Evolutionary conservation across 345 rosid species (phyloP).

Genomic region (Zanthoxylum bungeanum): DNA sequence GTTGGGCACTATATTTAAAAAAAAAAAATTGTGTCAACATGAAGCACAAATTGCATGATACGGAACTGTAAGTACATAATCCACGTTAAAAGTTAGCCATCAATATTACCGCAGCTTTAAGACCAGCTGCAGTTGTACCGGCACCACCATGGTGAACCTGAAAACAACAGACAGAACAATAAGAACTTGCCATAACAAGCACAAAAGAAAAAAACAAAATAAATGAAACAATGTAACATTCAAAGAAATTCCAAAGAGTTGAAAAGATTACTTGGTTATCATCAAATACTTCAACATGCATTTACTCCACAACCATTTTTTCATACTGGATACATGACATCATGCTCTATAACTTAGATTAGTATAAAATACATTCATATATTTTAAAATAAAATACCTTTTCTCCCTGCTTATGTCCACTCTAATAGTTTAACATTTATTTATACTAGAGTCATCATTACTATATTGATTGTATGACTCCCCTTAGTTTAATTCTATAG

Average conservation of each 20-base stretch:
- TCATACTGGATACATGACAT: background rate
- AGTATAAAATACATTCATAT: background rate
- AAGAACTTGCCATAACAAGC: background rate
- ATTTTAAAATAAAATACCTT: background rate
- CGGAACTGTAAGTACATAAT: conserved; percentile 7
- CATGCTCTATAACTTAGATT: background rate
- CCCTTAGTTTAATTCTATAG: background rate
- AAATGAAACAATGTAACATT: background rate
- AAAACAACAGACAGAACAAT: conserved; percentile 18
- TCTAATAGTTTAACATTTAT: background rate
- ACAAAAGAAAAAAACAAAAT: background rate
- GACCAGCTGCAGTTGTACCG: conserved; percentile 99
- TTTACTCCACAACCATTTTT: background rate
- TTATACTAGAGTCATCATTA: too few species aligned
- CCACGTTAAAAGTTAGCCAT: background rate
- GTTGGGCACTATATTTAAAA: conserved; percentile 77
- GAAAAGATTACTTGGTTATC: background rate
- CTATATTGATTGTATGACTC: too few species aligned
- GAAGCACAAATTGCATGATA: background rate
- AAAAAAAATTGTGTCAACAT: background rate
- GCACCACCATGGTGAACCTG: conserved; percentile 99
- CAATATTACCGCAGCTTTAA: conserved; percentile 74
- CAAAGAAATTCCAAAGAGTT: conserved; percentile 1
- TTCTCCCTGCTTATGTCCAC: background rate
- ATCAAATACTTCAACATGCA: background rate